Evolutionary conservation across 768 basidiomycete genomes (phyloP).

Genomic region (Leucocoprinus birnbaumii): DNA sequence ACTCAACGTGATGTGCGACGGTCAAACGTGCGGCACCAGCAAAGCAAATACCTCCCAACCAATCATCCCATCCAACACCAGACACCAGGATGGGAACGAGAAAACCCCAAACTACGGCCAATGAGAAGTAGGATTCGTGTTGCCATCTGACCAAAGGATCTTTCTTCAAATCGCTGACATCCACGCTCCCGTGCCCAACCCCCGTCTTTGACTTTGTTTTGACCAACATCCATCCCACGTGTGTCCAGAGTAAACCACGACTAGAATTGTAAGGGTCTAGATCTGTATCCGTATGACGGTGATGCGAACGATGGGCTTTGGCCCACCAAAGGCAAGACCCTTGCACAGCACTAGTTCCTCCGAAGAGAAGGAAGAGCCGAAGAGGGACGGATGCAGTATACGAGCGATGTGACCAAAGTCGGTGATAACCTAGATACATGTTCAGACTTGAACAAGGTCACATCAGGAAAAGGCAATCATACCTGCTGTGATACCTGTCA

Average conservation of each 20-base stretch:
- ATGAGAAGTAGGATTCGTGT: constrained; percentile 67
- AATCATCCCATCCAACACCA: constrained; percentile 72
- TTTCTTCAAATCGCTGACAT: constrained; percentile 68
- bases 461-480: constrained; percentile 11
- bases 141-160: constrained; percentile 76
- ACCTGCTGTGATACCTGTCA: constrained; percentile 50
- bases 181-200: constrained; percentile 47
- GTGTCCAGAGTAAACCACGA: constrained; percentile 76
- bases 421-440: constrained; percentile 63
- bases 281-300: constrained; percentile 83
- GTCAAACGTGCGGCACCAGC: constrained; percentile 69
- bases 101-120: constrained; percentile 68
- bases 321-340: constrained; percentile 91
- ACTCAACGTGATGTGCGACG: constrained; percentile 72
- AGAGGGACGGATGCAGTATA: constrained; percentile 75
- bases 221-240: constrained; percentile 84
- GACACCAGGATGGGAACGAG: constrained; percentile 66
- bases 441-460: not conserved
- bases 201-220: constrained; percentile 64
- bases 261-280: constrained; percentile 83
- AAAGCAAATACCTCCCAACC: constrained; percentile 75
- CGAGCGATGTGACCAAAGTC: constrained; percentile 83
- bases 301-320: constrained; percentile 78
- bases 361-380: constrained; percentile 66
- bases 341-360: constrained; percentile 81